Evolutionary conservation across 371 early-diverging fungal genomes (phyloP).

Genomic region (Dinochytrium kinnereticum): DNA sequence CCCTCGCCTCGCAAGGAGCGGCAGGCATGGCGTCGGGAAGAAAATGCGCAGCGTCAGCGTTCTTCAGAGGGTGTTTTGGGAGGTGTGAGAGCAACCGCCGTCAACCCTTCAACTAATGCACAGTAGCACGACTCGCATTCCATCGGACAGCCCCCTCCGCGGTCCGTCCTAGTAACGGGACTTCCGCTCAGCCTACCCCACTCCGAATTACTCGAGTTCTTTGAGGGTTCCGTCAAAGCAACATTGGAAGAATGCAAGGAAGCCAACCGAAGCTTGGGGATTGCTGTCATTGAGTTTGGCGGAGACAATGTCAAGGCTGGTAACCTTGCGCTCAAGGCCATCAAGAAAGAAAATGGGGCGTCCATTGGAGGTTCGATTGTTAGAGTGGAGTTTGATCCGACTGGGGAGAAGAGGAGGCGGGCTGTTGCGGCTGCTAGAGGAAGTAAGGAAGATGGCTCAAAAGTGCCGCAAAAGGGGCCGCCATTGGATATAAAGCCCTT

Average conservation of each 20-base stretch:
- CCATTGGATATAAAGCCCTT: neutral
- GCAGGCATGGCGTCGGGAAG: neutral
- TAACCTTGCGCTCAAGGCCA: slow-evolving; percentile 55
- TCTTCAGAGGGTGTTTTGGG: neutral
- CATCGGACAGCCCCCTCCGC: neutral
- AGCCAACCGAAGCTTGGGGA: neutral
- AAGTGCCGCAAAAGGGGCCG: too few relatives aligned
- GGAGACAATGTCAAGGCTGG: slow-evolving; percentile 13
- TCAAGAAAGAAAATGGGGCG: slow-evolving; percentile 64
- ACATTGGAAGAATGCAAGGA: neutral
- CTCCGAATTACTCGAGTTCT: slow-evolving; percentile 6
- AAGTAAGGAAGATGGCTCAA: neutral
- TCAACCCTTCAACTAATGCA: neutral
- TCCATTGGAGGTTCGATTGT: slow-evolving; percentile 61
- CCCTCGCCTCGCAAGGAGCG: neutral
- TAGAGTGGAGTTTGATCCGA: slow-evolving; percentile 67
- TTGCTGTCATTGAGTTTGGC: slow-evolving; percentile 10
- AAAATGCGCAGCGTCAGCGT: neutral
- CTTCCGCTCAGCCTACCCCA: slow-evolving; percentile 21
- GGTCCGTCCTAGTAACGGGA: slow-evolving; percentile 11
- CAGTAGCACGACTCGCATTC: slow-evolving; percentile 4
- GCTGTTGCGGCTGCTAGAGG: neutral
- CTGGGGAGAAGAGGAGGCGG: slow-evolving; percentile 52
- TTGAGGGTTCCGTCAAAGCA: neutral
- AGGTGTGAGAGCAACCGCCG: neutral